These are phyloP conservation scores for Plenodomus tracheiphilus DNA, from an alignment of 2,329 filamentous ascomycete genomes.

Conservation along the genomic window DNA sequence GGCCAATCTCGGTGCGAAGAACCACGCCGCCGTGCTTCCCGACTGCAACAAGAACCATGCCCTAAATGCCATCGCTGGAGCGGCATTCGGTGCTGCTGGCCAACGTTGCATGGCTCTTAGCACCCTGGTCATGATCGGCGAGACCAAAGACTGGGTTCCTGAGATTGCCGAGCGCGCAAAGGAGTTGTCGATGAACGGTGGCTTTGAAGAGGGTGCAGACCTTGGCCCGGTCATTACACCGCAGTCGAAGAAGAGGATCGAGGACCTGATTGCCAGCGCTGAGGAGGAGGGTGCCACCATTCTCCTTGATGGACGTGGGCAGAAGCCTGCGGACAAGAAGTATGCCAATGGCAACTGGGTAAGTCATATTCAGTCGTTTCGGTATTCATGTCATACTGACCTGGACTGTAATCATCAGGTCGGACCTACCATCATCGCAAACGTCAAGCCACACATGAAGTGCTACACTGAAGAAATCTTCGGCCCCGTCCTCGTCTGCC, in stretches of 20 bases:
- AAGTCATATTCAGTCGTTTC: conserved; percentile 30
- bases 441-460: conserved; percentile 78
- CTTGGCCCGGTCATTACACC: conserved; percentile 81
- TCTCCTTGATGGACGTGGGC: conserved; percentile 77
- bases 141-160: conserved; percentile 80
- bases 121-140: conserved; percentile 80
- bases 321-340: conserved; percentile 69
- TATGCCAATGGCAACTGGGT: conserved; percentile 83
- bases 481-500: conserved; percentile 79
- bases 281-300: conserved; percentile 81
- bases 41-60: conserved; percentile 92
- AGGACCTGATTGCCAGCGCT: conserved; percentile 73
- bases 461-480: conserved; percentile 89
- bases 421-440: conserved; percentile 79
- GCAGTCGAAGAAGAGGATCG: conserved; percentile 77
- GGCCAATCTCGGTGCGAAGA: conserved; percentile 86
- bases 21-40: conserved; percentile 81
- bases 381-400: neutral
- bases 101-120: conserved; percentile 87
- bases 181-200: conserved; percentile 73
- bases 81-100: conserved; percentile 81
- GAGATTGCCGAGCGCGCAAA: conserved; percentile 79
- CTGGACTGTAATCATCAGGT: conserved; percentile 58
- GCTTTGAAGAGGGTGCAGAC: conserved; percentile 79
- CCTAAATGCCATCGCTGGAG: conserved; percentile 79